Base-by-base conservation (phyloP, 129 eudicot species). In the Calendula officinalis region DNA sequence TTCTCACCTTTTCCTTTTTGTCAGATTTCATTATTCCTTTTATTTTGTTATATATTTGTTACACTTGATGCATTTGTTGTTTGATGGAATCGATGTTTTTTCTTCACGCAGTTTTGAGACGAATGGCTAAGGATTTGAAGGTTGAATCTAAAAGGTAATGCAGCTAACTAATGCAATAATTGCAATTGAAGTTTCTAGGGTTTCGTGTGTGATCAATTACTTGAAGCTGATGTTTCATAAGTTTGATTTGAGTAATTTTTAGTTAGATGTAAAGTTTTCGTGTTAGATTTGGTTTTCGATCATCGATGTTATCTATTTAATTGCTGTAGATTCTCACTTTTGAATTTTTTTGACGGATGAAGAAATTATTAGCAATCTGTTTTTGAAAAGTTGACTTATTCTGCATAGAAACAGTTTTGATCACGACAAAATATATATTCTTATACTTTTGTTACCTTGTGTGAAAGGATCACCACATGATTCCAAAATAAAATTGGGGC, bases 41-140 rank as follows among this genome's bases (percentile, higher is more conserved):
- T 7, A 7, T 32, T 32, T 54, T 40, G 30, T 12, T 73, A 36
- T 22, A 22, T 22, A 22, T 22, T 22, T 1, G 30, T 22, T 39
- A 14, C 33, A 13, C 11, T 32, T 46, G 50, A 64, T 60, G 62
- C 58, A 47, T 65, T 55, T 54, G 66, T 32, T 14, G 4, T 17
- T 54, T 52, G 51, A 36, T 64, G 58, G 17, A 14, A 44, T 22
- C 32, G 17, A 6, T 63, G 41, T n/a, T 22, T 17, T 48, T 66
- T 10, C n/a, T 66, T 27, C 10, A 56, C 22, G 47, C 73, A 74
- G 78, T 32, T 58, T 56, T 66, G 56, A 32, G 53, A 58, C n/a
- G 38, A 41, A 74, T 74, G 78, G 73, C 73, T 12, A 74, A 66
- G 47, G 73, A 74, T 74, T 11, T 66, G 62, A 74, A 74, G 47